These are phyloP conservation scores for Macaranga tanarius DNA, from an alignment of 441 rosid genomes.

Conservation along the genomic window DNA sequence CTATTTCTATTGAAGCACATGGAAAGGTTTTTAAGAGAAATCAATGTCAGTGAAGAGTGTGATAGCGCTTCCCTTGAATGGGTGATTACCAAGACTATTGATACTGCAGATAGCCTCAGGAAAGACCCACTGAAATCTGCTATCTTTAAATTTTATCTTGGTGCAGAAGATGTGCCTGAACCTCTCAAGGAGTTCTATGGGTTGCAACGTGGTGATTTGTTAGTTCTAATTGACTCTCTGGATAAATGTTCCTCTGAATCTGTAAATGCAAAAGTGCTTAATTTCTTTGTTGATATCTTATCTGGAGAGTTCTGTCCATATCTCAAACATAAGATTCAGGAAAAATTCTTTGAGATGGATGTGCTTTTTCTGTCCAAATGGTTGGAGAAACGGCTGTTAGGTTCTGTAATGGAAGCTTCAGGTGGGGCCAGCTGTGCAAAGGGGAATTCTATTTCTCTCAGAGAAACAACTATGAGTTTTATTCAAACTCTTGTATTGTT, in stretches of 20 bases:
- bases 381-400: constrained; percentile 93
- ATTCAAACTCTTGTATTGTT: constrained; percentile 62
- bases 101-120: constrained; percentile 73
- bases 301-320: constrained; percentile 64
- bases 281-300: constrained; percentile 82
- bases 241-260: constrained; percentile 72
- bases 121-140: constrained; percentile 64
- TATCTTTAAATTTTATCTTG: constrained; percentile 70
- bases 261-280: constrained; percentile 82
- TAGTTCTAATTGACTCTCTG: constrained; percentile 77
- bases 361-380: constrained; percentile 63
- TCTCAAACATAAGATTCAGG: constrained; percentile 64
- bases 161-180: constrained; percentile 53
- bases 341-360: constrained; percentile 77
- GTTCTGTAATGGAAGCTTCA: constrained; percentile 57
- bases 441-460: constrained; percentile 65
- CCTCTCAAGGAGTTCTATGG: constrained; percentile 48
- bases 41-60: constrained; percentile 51
- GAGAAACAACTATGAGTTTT: constrained; percentile 92
- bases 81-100: constrained; percentile 67
- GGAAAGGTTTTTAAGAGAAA: constrained; percentile 73
- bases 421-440: constrained; percentile 52
- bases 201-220: constrained; percentile 67
- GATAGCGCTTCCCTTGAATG: constrained; percentile 67
- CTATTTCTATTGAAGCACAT: constrained; percentile 78